These are phyloP conservation scores for Kurtzmaniella quercitrusa DNA, from an alignment of 1,139 yeast species.

Conservation along the genomic window DNA sequence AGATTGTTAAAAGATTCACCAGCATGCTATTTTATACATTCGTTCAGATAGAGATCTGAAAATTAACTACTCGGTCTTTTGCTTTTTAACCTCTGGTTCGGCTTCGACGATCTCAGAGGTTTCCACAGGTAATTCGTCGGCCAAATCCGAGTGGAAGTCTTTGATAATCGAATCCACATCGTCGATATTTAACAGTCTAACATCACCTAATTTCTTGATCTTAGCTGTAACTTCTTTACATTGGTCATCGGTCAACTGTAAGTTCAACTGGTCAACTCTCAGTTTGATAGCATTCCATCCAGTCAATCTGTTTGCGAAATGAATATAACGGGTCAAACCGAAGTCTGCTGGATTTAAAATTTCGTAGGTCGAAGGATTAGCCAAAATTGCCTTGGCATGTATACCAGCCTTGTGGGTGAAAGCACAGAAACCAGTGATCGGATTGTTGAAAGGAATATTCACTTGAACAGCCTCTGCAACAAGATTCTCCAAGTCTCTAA, in stretches of 20 bases:
- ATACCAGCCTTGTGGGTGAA: slow-evolving; percentile 62
- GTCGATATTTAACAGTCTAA: slow-evolving; percentile 45
- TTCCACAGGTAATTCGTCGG: slow-evolving; percentile 16
- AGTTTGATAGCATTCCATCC: slow-evolving; percentile 53
- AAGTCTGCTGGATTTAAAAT: slow-evolving; percentile 55
- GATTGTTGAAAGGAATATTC: slow-evolving; percentile 57
- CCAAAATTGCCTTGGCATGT: slow-evolving; percentile 58
- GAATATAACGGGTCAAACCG: slow-evolving; percentile 54
- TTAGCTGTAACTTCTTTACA: slow-evolving; percentile 52
- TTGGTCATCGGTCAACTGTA: slow-evolving; percentile 51
- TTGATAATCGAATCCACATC: slow-evolving; percentile 48
- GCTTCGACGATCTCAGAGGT: slow-evolving; percentile 3
- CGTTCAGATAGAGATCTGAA: too few relatives aligned
- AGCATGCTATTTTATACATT: not conserved
- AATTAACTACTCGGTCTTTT: slow-evolving; percentile 9
- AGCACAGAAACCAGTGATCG: slow-evolving; percentile 61
- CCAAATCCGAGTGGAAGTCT: slow-evolving; percentile 37
- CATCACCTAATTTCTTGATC: slow-evolving; percentile 55
- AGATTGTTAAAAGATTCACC: too few relatives aligned
- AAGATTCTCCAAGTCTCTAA: slow-evolving; percentile 53
- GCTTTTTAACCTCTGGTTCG: slow-evolving; percentile 11
- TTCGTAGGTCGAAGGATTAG: slow-evolving; percentile 59
- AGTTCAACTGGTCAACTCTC: slow-evolving; percentile 45
- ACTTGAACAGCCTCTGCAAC: slow-evolving; percentile 58
- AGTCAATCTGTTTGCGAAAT: slow-evolving; percentile 56